These are phyloP conservation scores for Bassia scoparia DNA, from an alignment of 148 eudicot genomes.

Conservation along the genomic window DNA sequence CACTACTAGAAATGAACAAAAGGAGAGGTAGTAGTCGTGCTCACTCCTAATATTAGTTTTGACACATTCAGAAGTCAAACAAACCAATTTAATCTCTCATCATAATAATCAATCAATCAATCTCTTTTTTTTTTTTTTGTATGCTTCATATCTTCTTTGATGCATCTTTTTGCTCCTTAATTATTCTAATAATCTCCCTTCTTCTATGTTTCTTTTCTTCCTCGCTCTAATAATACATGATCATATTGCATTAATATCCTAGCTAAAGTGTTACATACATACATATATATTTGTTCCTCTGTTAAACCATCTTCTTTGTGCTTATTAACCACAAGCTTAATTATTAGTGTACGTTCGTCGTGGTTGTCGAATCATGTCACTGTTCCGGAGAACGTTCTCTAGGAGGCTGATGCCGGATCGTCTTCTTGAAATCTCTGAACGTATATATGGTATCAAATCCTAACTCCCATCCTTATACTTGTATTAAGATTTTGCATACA, in stretches of 20 bases:
- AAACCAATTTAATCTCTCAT: neutral
- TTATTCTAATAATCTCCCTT: neutral
- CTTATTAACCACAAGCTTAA: too few species aligned
- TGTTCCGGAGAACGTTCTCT: conserved; percentile 40
- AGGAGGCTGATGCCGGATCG: conserved; percentile 38
- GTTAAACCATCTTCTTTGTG: neutral
- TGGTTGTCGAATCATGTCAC: conserved; percentile 24
- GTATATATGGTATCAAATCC: conserved; percentile 39
- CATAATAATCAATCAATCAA: neutral
- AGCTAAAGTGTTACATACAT: neutral
- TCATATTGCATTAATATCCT: neutral
- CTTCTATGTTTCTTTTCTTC: neutral
- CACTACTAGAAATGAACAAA: neutral
- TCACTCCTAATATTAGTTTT: conserved; percentile 23
- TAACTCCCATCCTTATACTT: neutral
- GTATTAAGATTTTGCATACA: neutral
- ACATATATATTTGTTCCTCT: neutral
- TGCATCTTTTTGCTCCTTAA: conserved; percentile 13
- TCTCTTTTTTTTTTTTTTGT: neutral
- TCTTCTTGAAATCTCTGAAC: conserved; percentile 40
- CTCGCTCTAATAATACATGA: too few species aligned
- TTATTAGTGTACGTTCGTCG: too few species aligned
- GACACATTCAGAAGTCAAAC: conserved; percentile 36
- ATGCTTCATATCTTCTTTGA: neutral
- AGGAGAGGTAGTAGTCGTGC: conserved; percentile 32